These are phyloP conservation scores for Colletotrichum euphorbiae DNA, from an alignment of 2,329 filamentous ascomycete species.

Conservation along the genomic window DNA sequence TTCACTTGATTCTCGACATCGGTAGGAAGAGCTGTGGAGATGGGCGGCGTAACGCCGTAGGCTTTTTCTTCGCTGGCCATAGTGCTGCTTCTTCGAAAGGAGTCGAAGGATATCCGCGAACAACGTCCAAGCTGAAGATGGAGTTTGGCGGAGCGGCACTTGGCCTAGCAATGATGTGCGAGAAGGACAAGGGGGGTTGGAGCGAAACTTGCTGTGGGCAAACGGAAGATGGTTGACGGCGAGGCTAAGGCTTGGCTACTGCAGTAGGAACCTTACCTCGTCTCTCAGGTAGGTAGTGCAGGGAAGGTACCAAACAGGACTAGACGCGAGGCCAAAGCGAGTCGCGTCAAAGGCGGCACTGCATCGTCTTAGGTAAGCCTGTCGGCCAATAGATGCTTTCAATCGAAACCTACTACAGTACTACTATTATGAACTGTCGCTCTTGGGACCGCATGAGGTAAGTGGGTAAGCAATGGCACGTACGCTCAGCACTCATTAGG, in stretches of 20 bases:
- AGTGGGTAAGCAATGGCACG: no score
- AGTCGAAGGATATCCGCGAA: background rate
- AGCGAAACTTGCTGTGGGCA: slow-evolving; percentile 10
- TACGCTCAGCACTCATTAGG: no score
- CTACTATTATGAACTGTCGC: no score
- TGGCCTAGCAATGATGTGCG: slow-evolving; percentile 12
- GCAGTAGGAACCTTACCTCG: background rate
- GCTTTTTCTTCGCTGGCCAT: slow-evolving; percentile 55
- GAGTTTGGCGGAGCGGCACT: slow-evolving; percentile 8
- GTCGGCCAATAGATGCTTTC: no score
- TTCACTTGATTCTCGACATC: slow-evolving; percentile 81
- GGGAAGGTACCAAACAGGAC: background rate
- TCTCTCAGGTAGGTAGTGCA: background rate
- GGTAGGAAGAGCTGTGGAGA: slow-evolving; percentile 82
- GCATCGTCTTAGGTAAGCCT: background rate
- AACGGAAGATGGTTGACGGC: background rate
- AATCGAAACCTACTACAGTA: no score
- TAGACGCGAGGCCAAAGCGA: slow-evolving; percentile 4
- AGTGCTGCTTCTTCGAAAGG: slow-evolving; percentile 8
- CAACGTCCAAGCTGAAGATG: slow-evolving; percentile 6
- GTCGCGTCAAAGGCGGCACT: slow-evolving; percentile 12
- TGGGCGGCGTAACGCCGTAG: slow-evolving; percentile 83
- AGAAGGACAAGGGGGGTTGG: background rate
- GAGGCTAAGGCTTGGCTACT: background rate
- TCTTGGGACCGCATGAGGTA: no score